These are phyloP conservation scores for Calamus simplicifolius DNA, from an alignment of 176 grass and related monocot genomes.

Conservation along the genomic window DNA sequence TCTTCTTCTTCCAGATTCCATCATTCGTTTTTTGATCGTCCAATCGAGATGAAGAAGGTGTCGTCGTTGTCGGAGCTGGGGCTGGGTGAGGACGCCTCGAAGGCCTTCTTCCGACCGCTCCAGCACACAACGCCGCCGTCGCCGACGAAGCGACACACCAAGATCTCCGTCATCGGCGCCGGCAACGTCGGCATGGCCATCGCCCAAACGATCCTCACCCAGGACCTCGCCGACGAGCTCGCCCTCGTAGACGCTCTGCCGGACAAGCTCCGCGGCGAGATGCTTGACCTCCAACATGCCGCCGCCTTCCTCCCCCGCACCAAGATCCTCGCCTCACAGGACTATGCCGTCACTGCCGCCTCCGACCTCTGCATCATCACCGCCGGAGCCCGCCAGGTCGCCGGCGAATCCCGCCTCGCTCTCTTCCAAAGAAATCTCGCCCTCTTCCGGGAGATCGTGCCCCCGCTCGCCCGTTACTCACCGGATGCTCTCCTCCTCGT, in stretches of 20 bases:
- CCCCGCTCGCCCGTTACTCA: slow-evolving; percentile 34
- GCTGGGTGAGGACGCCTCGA: slow-evolving; percentile 29
- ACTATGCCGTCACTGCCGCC: slow-evolving; percentile 28
- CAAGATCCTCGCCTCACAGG: slow-evolving; percentile 41
- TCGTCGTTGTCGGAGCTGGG: slow-evolving; percentile 62
- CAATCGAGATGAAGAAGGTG: slow-evolving; percentile 38
- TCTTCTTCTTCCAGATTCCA: no score
- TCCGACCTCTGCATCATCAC: slow-evolving; percentile 69
- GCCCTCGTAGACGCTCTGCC: slow-evolving; percentile 71
- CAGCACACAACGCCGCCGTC: slow-evolving; percentile 3
- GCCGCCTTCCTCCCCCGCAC: slow-evolving; percentile 86
- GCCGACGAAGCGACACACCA: slow-evolving; percentile 31
- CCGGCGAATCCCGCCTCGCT: slow-evolving; percentile 43
- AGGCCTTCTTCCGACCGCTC: slow-evolving; percentile 40
- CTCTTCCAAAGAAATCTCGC: slow-evolving; percentile 54
- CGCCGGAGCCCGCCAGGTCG: slow-evolving; percentile 52
- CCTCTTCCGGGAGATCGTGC: slow-evolving; percentile 54
- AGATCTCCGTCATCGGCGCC: slow-evolving; percentile 62
- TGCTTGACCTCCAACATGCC: slow-evolving; percentile 94
- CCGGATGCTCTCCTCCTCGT: slow-evolving; percentile 49
- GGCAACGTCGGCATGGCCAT: slow-evolving; percentile 99
- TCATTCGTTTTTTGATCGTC: background rate
- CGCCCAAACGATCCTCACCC: slow-evolving; percentile 89
- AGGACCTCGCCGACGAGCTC: slow-evolving; percentile 76
- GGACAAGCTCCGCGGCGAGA: slow-evolving; percentile 81